phyloP scores from a whole-genome alignment of 257 asterid genomes.

The Fraxinus excelsior region DNA sequence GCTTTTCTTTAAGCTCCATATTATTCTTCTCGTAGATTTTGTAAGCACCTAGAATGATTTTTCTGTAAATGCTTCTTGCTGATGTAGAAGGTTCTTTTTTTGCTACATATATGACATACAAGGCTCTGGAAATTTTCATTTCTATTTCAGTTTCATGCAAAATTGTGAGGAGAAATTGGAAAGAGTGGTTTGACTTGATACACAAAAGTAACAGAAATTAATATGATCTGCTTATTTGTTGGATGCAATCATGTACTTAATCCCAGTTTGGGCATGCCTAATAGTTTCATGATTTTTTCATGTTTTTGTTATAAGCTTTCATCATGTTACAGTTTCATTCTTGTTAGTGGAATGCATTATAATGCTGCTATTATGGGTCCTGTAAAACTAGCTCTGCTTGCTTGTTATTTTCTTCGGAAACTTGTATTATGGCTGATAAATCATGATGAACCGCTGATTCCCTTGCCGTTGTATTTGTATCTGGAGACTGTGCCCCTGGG shows the following conservation, averaged over 20 bases:
- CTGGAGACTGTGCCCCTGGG: not conserved
- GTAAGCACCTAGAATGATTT: not conserved
- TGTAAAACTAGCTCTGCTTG: not conserved
- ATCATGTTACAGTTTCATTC: not conserved
- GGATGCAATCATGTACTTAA: not conserved
- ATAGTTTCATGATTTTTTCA: not conserved
- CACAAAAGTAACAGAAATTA: not conserved
- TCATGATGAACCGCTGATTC: not conserved
- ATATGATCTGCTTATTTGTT: not conserved
- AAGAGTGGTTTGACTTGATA: not conserved
- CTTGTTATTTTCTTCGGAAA: not conserved
- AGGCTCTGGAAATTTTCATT: not conserved
- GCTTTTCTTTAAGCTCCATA: constrained; percentile 17
- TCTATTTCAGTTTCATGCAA: not conserved
- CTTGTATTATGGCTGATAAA: not conserved
- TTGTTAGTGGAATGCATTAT: not conserved
- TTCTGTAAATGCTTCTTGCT: not conserved
- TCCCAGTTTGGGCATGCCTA: not conserved
- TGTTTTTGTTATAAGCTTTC: not conserved
- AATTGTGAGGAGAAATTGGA: not conserved
- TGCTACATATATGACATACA: not conserved
- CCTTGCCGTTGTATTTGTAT: not conserved
- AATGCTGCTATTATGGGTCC: not conserved
- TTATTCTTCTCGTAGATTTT: not conserved
- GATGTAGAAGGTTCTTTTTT: not conserved